Percentiles rank a stretch among this genome's conserved stretches.
Conservation (phyloP, 306 rosid species). For the Hippophae tibetana region DNA sequence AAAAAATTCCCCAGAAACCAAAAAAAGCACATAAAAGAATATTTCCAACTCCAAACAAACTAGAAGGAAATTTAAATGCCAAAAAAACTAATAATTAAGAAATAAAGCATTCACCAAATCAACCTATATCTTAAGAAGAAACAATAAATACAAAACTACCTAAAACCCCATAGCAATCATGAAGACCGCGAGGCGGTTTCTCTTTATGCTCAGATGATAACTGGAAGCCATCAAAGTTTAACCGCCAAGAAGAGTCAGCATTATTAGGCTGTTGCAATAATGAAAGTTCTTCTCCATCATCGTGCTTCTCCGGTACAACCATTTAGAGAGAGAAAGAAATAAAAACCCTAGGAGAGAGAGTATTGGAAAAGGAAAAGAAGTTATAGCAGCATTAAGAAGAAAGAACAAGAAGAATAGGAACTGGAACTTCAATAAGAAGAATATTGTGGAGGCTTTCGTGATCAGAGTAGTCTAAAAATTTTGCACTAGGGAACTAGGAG, state of each 20-base stretch:
- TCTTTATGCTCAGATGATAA: slow-evolving; percentile 35
- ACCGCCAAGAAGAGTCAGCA: slow-evolving; percentile 72
- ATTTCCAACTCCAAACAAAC: slow-evolving; percentile 1
- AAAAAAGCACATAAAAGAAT: not conserved
- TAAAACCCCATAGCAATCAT: slow-evolving; percentile 71
- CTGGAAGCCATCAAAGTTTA: slow-evolving; percentile 72
- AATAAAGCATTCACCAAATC: slow-evolving; percentile 2
- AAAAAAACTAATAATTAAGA: slow-evolving; percentile 1
- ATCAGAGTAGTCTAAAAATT: slow-evolving; percentile 17
- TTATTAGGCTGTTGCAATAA: slow-evolving; percentile 36
- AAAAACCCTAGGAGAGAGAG: not conserved
- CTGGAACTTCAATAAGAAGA: slow-evolving; percentile 1
- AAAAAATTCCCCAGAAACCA: slow-evolving; percentile 1
- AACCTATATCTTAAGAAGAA: not conserved
- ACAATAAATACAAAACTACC: slow-evolving; percentile 23
- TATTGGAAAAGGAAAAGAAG: not conserved
- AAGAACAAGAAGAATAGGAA: not conserved
- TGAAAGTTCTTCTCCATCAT: slow-evolving; percentile 46
- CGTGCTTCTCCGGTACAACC: slow-evolving; percentile 31
- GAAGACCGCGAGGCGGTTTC: slow-evolving; percentile 54
- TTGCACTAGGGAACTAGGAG: slow-evolving; percentile 4
- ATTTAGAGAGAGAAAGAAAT: slow-evolving; percentile 18
- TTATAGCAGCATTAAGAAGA: too few species aligned
- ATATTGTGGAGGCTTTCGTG: not conserved
- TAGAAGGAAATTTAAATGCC: not conserved